These are phyloP conservation scores for Panicum hallii DNA, from an alignment of 202 grass and related monocot genomes.

Conservation along the genomic window DNA sequence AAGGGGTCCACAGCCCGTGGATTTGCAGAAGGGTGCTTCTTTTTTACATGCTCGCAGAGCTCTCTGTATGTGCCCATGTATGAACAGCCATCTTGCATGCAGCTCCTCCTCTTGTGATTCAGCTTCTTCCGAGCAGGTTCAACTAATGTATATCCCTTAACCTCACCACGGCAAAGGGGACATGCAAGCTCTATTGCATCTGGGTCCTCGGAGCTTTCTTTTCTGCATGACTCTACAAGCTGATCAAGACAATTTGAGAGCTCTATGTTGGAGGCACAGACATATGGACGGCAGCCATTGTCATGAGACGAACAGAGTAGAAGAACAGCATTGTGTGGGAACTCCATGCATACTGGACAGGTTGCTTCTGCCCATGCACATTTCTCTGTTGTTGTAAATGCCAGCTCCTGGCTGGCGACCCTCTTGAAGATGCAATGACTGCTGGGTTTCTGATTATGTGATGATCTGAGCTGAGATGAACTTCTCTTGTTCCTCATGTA, in stretches of 20 bases:
- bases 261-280: constrained; percentile 61
- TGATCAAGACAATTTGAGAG: constrained; percentile 75
- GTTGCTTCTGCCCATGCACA: constrained; percentile 58
- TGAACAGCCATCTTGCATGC: constrained; percentile 68
- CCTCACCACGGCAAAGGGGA: constrained; percentile 66
- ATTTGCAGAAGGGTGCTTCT: constrained; percentile 60
- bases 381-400: constrained; percentile 47
- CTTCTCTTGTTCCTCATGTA: constrained; percentile 34
- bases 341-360: constrained; percentile 71
- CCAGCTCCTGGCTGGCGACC: constrained; percentile 24
- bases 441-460: constrained; percentile 27
- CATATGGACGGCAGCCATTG: constrained; percentile 69
- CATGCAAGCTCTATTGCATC: constrained; percentile 55
- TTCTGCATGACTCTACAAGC: constrained; percentile 53
- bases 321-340: constrained; percentile 68
- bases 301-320: constrained; percentile 71
- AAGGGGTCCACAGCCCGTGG: constrained; percentile 57
- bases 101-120: constrained; percentile 64
- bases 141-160: constrained; percentile 76
- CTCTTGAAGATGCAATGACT: constrained; percentile 40
- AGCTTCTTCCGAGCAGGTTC: constrained; percentile 63
- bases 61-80: constrained; percentile 55
- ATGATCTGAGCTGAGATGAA: constrained; percentile 39
- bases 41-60: constrained; percentile 57
- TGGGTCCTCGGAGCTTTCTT: constrained; percentile 30